phyloP scores from a whole-genome alignment of 2,329 filamentous ascomycete species.

The Annulohypoxylon truncatum region DNA sequence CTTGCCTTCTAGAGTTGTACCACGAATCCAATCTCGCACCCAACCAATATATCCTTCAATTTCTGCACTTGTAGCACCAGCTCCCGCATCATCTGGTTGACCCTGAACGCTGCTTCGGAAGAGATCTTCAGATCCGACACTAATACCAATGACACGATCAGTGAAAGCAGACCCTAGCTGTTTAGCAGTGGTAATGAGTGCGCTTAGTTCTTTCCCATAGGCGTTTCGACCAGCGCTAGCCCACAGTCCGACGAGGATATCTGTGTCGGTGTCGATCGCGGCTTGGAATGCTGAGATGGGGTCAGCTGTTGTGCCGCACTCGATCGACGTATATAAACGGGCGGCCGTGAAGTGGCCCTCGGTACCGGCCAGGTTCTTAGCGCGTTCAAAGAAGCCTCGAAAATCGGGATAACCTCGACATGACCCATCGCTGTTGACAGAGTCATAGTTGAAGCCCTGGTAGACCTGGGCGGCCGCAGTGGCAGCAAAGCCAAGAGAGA shows the following conservation, averaged over 20 bases:
- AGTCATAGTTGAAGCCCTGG: constrained; percentile 61
- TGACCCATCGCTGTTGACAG: constrained; percentile 54
- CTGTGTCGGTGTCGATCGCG: constrained; percentile 48
- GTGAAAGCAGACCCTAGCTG: constrained; percentile 43
- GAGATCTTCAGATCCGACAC: constrained; percentile 49
- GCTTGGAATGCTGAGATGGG: constrained; percentile 48
- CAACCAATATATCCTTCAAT: constrained; percentile 48
- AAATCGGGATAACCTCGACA: constrained; percentile 57
- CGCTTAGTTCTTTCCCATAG: constrained; percentile 47
- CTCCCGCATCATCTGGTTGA: constrained; percentile 42
- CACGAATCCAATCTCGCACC: constrained; percentile 45
- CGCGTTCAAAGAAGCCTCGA: constrained; percentile 57
- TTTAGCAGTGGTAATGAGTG: constrained; percentile 40
- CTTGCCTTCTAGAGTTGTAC: constrained; percentile 44
- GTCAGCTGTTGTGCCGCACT: constrained; percentile 48
- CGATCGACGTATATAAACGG: constrained; percentile 55
- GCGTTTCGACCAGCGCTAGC: constrained; percentile 44
- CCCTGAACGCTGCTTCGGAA: constrained; percentile 47
- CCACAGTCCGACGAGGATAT: constrained; percentile 47
- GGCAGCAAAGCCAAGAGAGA: constrained; percentile 32
- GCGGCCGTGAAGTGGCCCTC: constrained; percentile 57
- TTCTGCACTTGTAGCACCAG: constrained; percentile 43
- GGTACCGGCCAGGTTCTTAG: constrained; percentile 54
- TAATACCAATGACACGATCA: constrained; percentile 46
- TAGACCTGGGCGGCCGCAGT: constrained; percentile 36